Evolutionary conservation across 2,329 filamentous ascomycete genomes (phyloP), one percentile per base, ranked within the genome.

Genomic region (Trichoderma semiorbis): DNA sequence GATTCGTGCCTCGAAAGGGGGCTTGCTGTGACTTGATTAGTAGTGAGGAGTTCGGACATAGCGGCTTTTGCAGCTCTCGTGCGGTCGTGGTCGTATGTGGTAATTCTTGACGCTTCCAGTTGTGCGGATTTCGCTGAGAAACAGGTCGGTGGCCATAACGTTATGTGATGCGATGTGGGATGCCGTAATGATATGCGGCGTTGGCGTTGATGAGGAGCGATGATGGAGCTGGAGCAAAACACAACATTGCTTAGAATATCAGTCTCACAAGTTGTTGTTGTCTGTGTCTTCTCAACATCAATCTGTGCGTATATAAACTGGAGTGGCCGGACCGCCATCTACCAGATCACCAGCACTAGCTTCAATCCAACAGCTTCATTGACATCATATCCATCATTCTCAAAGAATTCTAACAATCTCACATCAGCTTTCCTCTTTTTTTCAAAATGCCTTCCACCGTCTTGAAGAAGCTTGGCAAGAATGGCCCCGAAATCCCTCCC

Each of bases 401-500:
- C 18, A 58, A 43, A 30, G 6, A 12, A 8, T 1, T 32, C 14
- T 10, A 43, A 16, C 24, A 62, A 28, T 8, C 36, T n/a, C 5
- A n/a, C 21, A 28, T 8, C n/a, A 61, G 5, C 28, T 16, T 7
- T 21, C 18, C 5, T 7, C 3, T 12, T 43, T 43, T 21, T 14
- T 50, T 26, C 28, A 53, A 62, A 12, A 69, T 69, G 66, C 57
- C 66, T 69, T 28, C 66, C 26, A 69, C 57, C 18, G 36, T 69
- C 21, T 72, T 72, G 32, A 71, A 72, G 30, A 30, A 26, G 28
- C 81, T 90, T 14, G 87, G 87, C 73, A 85, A 83, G 72, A 81
- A 85, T 74, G 87, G 87, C 16, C 86, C 86, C 0, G 75, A 83
- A 21, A 84, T 90, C 36, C 82, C 84, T 3, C 81, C 82, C 12